Base-by-base conservation (phyloP, 2,329 filamentous ascomycete species). In the Fulvia fulva region DNA sequence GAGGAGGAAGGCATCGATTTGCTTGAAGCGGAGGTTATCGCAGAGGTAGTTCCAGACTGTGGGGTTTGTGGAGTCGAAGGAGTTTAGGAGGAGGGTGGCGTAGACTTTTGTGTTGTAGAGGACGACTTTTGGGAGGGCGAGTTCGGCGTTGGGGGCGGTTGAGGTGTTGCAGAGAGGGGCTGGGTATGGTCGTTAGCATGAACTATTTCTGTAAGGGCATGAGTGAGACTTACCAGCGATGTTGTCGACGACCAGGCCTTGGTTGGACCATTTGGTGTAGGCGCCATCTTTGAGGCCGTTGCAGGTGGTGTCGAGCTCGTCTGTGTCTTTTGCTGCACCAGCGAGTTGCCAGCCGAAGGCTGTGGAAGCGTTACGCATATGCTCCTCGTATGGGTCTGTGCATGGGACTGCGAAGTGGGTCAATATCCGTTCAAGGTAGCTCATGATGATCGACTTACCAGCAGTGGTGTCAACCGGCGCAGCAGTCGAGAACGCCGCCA, bases 321-420 rank as follows among this genome's bases (percentile, higher is more conserved):
- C 43, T 51, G 57, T 23, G 47, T 53, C 50, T 51, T 61, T 45
- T 14, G 65, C 61, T 11, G 65, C 58, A 34, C 68, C 69, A 12
- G 67, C 63, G 34, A 72, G 51, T 49, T 69, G 68, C 62, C 67
- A 71, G 30, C 68, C 68, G 53, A 71, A 65, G 49, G 67, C 44
- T 11, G 52, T 60, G 22, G 69, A 70, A 22, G 67, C 37, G 8
- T 41, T 41, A 19, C 37, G 37, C 37, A 41, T 41, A n/a, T 41
- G n/a, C 37, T 41, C 41, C 45, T 57, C 21, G 49, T 47, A 34
- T 54, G 54, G 34, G 28, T 34, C 21, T 28, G 49, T n/a, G 9
- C 19, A 51, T 4, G 37, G 45, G 21, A 25, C 37, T 41, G 14
- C 37, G 37, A n/a, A 21, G 11, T 47, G 45, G n/a, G 22, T 19